Base-by-base conservation (phyloP, 768 basidiomycete genomes). In the Strobilomyces echinocephalus region DNA sequence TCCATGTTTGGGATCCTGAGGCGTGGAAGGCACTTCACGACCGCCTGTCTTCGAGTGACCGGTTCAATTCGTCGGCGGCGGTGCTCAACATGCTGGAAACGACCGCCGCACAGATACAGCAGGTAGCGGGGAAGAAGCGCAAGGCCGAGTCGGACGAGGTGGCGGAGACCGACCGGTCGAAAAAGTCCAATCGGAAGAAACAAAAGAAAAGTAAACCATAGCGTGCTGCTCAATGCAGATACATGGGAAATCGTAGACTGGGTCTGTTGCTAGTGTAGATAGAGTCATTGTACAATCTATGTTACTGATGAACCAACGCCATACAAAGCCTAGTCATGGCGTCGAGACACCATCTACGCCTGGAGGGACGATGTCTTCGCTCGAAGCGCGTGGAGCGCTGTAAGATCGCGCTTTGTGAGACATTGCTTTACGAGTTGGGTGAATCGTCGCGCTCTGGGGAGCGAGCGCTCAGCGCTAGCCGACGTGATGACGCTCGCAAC, bases 41-140 rank as follows among this genome's bases (percentile, higher is more conserved):
- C 30, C 71, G 68, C 48, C 65, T 95, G 11, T 67, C 72, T 40
- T 61, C 72, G 5, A 82, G 80, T 15, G 67, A 77, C n/a, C 78
- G 82, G 24, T 84, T 88, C 70, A 82, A 82, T 63, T 73, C 79
- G 7, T 84, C 87, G 1, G 67, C 76, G 31, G 82, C 80, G 8
- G 76, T 92, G 8, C 76, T 77, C 28, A 77, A 76, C 48, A 78
- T 84, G 69, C 83, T 93, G 65, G 69, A 63, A 61, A 67, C 67
- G 12, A 40, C 51, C 1, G 55, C 57, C 6, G 10, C 50, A 14
- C 62, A 50, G 35, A 34, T 41, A 24, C 31, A 60, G 20, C 52
- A 60, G 14, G 34, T 8, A 5, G 44, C 41, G 7, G 48, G 53
- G 46, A 56, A 15, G 24, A 79, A 80, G 64, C 69, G 79, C 55